Conservation (phyloP, 2,329 filamentous ascomycete species). For the Xylaria sp. region DNA sequence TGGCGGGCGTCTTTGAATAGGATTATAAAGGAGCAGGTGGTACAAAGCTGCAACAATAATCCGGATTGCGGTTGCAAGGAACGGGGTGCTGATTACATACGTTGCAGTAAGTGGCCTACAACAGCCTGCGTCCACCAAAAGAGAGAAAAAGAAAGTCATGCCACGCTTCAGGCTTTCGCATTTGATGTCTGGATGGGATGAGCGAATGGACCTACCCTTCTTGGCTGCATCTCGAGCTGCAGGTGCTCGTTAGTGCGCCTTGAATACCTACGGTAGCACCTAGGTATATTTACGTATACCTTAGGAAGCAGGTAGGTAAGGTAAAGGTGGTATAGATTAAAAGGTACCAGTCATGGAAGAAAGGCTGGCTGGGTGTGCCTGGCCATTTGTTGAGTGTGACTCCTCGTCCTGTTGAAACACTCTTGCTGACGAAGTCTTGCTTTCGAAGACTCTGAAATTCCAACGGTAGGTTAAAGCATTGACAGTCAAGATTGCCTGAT, state of each 20-base stretch:
- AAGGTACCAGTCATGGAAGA: conserved; percentile 22
- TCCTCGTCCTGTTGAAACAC: conserved; percentile 28
- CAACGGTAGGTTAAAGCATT: conserved; percentile 25
- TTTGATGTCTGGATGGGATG: conserved; percentile 29
- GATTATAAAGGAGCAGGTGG: conserved; percentile 15
- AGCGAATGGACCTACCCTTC: conserved; percentile 34
- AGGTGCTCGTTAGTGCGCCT: conserved; percentile 33
- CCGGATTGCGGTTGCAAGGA: conserved; percentile 19
- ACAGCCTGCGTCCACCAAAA: conserved; percentile 11
- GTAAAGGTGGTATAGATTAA: too few relatives aligned
- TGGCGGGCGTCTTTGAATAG: conserved; percentile 2
- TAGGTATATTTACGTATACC: not conserved
- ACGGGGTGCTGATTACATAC: conserved; percentile 15
- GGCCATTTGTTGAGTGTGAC: conserved; percentile 3
- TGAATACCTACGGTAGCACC: conserved; percentile 5
- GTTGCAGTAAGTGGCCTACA: not conserved
- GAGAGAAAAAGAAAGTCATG: conserved; percentile 21
- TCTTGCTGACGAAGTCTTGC: conserved; percentile 30
- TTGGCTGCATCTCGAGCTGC: conserved; percentile 29
- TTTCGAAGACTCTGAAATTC: conserved; percentile 21
- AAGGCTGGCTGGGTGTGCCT: conserved; percentile 28
- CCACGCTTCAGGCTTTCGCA: conserved; percentile 18
- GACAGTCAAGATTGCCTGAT: conserved; percentile 27
- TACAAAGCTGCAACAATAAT: conserved; percentile 12
- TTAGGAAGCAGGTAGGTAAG: not conserved